Evolutionary conservation across 2,329 filamentous ascomycete genomes (phyloP).

Genomic region (Scytalidium sp.): DNA sequence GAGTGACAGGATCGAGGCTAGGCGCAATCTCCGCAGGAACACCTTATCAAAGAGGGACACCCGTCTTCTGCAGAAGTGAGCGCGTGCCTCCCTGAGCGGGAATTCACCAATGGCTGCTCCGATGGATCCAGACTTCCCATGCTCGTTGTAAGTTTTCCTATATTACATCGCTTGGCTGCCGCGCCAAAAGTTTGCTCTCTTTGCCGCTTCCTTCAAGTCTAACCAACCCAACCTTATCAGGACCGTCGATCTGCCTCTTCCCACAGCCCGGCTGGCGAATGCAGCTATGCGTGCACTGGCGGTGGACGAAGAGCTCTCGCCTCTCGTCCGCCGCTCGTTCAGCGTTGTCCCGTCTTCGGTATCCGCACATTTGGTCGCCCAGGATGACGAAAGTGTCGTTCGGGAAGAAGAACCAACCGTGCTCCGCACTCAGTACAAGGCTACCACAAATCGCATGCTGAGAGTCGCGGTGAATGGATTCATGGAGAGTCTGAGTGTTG

Average conservation of each 20-base stretch:
- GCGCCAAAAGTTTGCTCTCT: background rate
- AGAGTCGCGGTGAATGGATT: slow-evolving; percentile 95
- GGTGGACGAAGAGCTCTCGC: slow-evolving; percentile 87
- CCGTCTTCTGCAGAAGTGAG: no score
- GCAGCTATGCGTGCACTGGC: slow-evolving; percentile 72
- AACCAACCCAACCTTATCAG: slow-evolving; percentile 11
- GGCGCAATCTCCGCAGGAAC: background rate
- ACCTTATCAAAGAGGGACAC: no score
- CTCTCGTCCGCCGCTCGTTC: slow-evolving; percentile 73
- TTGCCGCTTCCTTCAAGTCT: background rate
- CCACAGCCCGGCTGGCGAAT: slow-evolving; percentile 71
- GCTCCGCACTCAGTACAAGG: slow-evolving; percentile 73
- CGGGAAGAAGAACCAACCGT: slow-evolving; percentile 43
- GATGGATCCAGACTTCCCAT: slow-evolving; percentile 53
- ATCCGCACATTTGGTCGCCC: slow-evolving; percentile 14
- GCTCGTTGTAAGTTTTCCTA: slow-evolving; percentile 52
- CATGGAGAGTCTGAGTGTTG: slow-evolving; percentile 83
- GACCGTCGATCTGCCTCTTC: slow-evolving; percentile 58
- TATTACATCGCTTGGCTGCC: background rate
- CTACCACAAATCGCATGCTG: slow-evolving; percentile 94
- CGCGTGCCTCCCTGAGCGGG: background rate
- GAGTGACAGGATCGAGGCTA: background rate
- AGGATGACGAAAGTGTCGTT: slow-evolving; percentile 12
- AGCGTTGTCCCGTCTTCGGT: slow-evolving; percentile 42
- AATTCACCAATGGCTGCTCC: background rate